Base-by-base conservation (phyloP, 192 early-diverging fungal species). In the Mortierella hygrophila region DNA sequence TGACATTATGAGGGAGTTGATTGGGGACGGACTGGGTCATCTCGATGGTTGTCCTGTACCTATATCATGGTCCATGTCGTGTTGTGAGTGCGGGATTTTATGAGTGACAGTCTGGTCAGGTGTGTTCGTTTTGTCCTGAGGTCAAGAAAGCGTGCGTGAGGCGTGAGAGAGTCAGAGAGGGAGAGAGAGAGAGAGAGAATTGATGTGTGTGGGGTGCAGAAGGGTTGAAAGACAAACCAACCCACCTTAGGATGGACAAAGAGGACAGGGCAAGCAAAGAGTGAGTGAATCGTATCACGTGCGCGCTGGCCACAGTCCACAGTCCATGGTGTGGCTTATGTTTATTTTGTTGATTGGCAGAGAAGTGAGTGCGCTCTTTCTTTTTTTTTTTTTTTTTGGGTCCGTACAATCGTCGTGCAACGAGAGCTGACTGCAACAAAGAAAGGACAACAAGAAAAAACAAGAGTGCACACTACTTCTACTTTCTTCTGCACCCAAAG, bases 21-120 rank as follows among this genome's bases (percentile, higher is more conserved):
- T 18, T 20, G 10, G 26, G 42, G 5, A 11, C 1, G 44, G 15
- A 11, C 38, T 38, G 38, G 6, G 38, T 3, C 23, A 21, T 70
- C 69, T 42, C 15, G 32, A 10, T 4, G 38, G 35, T 13, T 57
- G 29, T 29, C 47, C 42, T 49, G 40, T 23, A 54, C 10, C 11
- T 69, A 40, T 60, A 71, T 82, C 80, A 15, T 73, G 80, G 29
- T 82, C 80, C 80, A 82, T 47, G 76, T 70, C 37, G 6, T 29
- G 54, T 49, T 32, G 9, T 74, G 49, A 18, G 18, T 40, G 44
- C 46, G 46, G 46, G 29, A 35, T 4, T n/a, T 16, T 32, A 49
- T 47, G 41, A 16, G 29, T 35, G 55, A 60, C 26, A 32, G 60
- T 15, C 49, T 65, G 4, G n/a, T 6, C 3, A 9, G 5, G 26